These are phyloP conservation scores for Irpex rosettiformis DNA, from an alignment of 1,284 basidiomycete genomes.

Conservation along the genomic window DNA sequence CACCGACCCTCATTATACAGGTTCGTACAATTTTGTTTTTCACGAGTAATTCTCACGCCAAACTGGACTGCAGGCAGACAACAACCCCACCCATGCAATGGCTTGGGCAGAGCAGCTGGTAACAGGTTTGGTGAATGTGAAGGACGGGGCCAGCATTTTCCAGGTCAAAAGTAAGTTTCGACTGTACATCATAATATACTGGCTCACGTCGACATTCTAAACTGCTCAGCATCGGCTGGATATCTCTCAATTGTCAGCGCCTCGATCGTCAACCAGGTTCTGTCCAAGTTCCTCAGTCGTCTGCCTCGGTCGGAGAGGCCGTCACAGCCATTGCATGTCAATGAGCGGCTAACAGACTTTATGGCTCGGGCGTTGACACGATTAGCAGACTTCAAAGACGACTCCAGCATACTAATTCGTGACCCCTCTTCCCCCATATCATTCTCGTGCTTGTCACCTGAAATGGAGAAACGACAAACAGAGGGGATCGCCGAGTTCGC, in stretches of 20 bases:
- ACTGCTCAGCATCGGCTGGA: slow-evolving; percentile 42
- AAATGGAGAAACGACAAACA: slow-evolving; percentile 47
- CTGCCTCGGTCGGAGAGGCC: slow-evolving; percentile 38
- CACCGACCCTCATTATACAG: slow-evolving; percentile 71
- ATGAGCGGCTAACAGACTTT: slow-evolving; percentile 35
- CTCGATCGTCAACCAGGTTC: slow-evolving; percentile 63
- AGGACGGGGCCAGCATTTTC: slow-evolving; percentile 46
- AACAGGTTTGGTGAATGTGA: slow-evolving; percentile 45
- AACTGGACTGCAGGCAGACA: slow-evolving; percentile 47
- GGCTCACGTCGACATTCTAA: background rate
- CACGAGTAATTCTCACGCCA: background rate
- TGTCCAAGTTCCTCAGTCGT: slow-evolving; percentile 56
- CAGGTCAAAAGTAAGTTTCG: slow-evolving; percentile 55
- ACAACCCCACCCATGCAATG: slow-evolving; percentile 49
- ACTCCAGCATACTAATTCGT: slow-evolving; percentile 44
- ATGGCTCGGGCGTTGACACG: slow-evolving; percentile 50
- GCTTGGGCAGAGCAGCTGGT: slow-evolving; percentile 55
- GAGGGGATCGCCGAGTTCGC: slow-evolving; percentile 45
- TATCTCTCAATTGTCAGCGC: slow-evolving; percentile 50
- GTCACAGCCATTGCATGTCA: slow-evolving; percentile 42
- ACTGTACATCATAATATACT: slow-evolving; percentile 9
- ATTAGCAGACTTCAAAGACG: slow-evolving; percentile 48
- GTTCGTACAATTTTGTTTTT: slow-evolving; percentile 32
- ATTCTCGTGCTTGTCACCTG: slow-evolving; percentile 60
- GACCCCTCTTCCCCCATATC: slow-evolving; percentile 58